Evolutionary conservation across 441 rosid genomes (phyloP).

Genomic region (Erysimum cheiri): DNA sequence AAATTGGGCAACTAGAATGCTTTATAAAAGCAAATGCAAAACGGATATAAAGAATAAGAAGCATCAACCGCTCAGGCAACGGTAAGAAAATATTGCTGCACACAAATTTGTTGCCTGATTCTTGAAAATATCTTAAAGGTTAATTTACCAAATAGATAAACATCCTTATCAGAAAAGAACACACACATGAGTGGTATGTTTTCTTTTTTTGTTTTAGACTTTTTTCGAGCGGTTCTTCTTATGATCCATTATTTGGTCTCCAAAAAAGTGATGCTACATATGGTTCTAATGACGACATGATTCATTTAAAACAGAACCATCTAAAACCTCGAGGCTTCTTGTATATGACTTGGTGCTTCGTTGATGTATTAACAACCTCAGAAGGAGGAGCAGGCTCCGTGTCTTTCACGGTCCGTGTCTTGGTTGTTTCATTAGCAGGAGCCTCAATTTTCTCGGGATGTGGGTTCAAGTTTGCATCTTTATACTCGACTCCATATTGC

Average conservation of each 20-base stretch:
- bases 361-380: constrained; percentile 20
- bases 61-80: background rate
- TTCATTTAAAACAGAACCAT: constrained; percentile 19
- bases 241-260: background rate
- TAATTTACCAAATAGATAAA: background rate
- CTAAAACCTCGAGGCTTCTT: constrained; percentile 26
- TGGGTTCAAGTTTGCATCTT: constrained; percentile 29
- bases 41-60: background rate
- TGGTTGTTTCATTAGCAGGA: constrained; percentile 14
- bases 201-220: background rate
- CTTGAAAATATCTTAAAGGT: background rate
- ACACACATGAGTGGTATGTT: background rate
- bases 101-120: background rate
- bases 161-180: background rate
- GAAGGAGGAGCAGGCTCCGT: constrained; percentile 3
- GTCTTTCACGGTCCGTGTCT: constrained; percentile 19
- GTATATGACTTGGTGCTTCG: constrained; percentile 7
- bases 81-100: background rate
- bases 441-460: constrained; percentile 27
- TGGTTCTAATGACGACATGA: constrained; percentile 4
- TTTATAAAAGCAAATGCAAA: background rate
- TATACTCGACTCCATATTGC: constrained; percentile 27
- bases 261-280: background rate
- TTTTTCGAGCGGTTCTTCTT: background rate
- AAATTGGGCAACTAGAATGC: too few species aligned